Conservation (phyloP, 208 protist species). For the Porcisia hertigi region DNA sequence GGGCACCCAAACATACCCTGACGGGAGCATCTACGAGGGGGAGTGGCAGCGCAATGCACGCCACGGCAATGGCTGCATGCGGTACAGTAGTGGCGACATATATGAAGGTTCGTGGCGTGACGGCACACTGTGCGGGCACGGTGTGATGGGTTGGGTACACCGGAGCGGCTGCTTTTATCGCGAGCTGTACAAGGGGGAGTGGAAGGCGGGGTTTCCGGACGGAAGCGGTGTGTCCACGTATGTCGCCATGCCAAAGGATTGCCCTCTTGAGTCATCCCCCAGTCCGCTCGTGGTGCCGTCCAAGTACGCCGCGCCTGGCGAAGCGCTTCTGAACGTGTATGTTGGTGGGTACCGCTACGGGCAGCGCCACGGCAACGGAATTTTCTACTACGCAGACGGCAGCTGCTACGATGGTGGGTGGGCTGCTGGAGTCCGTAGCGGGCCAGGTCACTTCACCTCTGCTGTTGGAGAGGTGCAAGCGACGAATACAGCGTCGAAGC, state of each 20-base stretch:
- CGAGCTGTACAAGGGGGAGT: constrained; percentile 83
- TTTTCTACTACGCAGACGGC: constrained; percentile 89
- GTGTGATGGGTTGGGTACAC: constrained; percentile 79
- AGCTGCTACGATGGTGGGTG: constrained; percentile 86
- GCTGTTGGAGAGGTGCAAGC: constrained; percentile 46
- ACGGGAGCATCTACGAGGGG: constrained; percentile 73
- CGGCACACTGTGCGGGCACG: constrained; percentile 57
- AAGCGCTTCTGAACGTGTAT: constrained; percentile 79
- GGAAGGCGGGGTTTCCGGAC: constrained; percentile 59
- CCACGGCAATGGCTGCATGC: constrained; percentile 59
- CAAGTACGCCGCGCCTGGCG: constrained; percentile 40
- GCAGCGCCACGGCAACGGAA: constrained; percentile 65
- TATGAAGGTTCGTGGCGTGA: constrained; percentile 80
- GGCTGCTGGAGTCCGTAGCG: constrained; percentile 55
- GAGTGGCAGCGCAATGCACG: constrained; percentile 57
- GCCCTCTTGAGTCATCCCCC: background rate
- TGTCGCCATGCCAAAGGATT: constrained; percentile 26
- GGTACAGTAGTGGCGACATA: constrained; percentile 61
- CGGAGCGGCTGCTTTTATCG: constrained; percentile 37
- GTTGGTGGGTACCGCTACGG: constrained; percentile 57
- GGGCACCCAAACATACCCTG: constrained; percentile 67
- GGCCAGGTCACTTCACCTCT: constrained; percentile 60
- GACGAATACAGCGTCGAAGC: background rate
- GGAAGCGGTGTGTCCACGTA: constrained; percentile 78
- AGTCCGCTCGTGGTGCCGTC: constrained; percentile 18